A percentile compares a stretch with the other conserved stretches of the same genome.
Evolutionary conservation across 2,329 filamentous ascomycete species (phyloP).

Genomic region (Sclerotiophoma versabilis): DNA sequence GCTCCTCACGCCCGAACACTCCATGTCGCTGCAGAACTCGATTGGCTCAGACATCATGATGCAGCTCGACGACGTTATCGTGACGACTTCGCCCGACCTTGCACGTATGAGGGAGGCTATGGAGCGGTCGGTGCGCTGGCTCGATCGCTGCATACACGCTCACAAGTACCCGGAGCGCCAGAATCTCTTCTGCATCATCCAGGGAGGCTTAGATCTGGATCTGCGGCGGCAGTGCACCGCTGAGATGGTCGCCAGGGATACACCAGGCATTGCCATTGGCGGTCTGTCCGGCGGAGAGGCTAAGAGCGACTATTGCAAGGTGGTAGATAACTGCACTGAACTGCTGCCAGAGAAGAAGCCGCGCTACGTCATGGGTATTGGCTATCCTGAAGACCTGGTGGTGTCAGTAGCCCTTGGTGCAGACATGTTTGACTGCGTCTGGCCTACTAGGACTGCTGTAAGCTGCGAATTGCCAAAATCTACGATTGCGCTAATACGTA

Average conservation of each 20-base stretch:
- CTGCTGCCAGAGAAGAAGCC: conserved; percentile 89
- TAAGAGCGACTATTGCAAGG: conserved; percentile 89
- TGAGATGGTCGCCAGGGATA: conserved; percentile 89
- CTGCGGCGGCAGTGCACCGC: conserved; percentile 82
- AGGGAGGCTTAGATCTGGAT: conserved; percentile 89
- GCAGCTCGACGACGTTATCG: conserved; percentile 98
- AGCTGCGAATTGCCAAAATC: conserved; percentile 26
- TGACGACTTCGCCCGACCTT: conserved; percentile 90
- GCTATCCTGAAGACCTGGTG: conserved; percentile 94
- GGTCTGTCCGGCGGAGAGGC: conserved; percentile 94
- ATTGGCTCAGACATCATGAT: conserved; percentile 97
- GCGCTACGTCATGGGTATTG: conserved; percentile 99
- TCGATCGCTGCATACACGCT: conserved; percentile 91
- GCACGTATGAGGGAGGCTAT: conserved; percentile 92
- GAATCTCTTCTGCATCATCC: conserved; percentile 98
- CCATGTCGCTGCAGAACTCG: conserved; percentile 92
- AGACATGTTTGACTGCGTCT: conserved; percentile 99
- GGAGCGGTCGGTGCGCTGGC: conserved; percentile 92
- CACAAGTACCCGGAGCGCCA: conserved; percentile 84
- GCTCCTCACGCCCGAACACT: conserved; percentile 97
- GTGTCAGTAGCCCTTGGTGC: conserved; percentile 93
- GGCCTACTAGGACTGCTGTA: conserved; percentile 91
- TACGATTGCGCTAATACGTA: conserved; percentile 4
- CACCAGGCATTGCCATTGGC: conserved; percentile 95
- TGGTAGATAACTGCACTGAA: conserved; percentile 85